Conservation (phyloP, 441 rosid genomes). For the Arabidopsis lyrata region DNA sequence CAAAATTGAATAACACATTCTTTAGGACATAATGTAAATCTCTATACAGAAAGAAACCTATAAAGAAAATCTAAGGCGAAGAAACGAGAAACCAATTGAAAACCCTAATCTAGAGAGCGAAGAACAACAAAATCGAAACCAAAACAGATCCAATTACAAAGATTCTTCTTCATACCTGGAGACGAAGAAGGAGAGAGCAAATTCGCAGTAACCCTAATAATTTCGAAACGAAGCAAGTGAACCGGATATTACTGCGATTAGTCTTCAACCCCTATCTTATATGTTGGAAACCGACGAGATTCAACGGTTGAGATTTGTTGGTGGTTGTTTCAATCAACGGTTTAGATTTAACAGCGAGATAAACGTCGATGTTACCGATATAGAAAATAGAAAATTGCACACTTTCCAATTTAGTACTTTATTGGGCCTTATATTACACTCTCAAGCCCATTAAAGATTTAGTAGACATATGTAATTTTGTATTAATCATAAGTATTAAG, state of each 20-base stretch:
- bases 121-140: background rate
- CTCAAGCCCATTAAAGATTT: conserved; percentile 28
- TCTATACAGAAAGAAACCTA: background rate
- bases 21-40: background rate
- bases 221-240: conserved; percentile 27
- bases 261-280: conserved; percentile 34
- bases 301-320: conserved; percentile 34
- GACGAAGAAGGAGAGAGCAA: conserved; percentile 12
- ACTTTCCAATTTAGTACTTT: background rate
- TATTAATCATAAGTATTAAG: background rate
- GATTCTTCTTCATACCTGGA: conserved; percentile 13
- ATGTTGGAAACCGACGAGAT: conserved; percentile 30
- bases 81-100: conserved; percentile 8
- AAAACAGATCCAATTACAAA: background rate
- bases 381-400: background rate
- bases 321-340: conserved; percentile 29
- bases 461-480: background rate
- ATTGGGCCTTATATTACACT: conserved; percentile 7
- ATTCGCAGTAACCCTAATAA: conserved; percentile 27
- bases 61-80: background rate
- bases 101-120: background rate
- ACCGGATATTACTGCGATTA: conserved; percentile 1
- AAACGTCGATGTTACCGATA: conserved; percentile 10
- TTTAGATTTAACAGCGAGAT: conserved; percentile 5
- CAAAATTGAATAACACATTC: too few species aligned